phyloP scores from a whole-genome alignment of 2,329 filamentous ascomycete genomes.

The Ceratocystis colombiana region DNA sequence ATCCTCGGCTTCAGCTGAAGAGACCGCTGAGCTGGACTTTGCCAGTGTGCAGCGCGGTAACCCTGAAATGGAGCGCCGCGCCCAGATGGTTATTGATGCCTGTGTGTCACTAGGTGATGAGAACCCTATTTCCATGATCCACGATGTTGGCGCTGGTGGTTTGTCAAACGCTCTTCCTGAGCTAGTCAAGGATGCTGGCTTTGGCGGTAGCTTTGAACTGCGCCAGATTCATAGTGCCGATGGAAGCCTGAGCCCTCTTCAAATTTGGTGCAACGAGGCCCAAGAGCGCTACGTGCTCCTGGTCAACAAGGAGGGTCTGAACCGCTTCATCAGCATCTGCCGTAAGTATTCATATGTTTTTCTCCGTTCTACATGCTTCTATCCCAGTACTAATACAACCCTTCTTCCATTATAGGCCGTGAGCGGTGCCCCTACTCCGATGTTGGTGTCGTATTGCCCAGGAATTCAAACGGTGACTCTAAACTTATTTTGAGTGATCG shows the following conservation, averaged over 20 bases:
- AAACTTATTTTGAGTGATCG: constrained; percentile 72
- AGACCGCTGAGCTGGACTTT: constrained; percentile 87
- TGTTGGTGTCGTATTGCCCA: constrained; percentile 64
- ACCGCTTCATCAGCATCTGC: constrained; percentile 60
- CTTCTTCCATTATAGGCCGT: constrained; percentile 42
- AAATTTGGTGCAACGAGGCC: constrained; percentile 97
- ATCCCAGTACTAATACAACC: constrained; percentile 24
- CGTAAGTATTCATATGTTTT: constrained; percentile 33
- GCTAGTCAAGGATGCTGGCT: constrained; percentile 80
- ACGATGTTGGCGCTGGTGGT: constrained; percentile 92
- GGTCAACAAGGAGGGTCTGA: constrained; percentile 69
- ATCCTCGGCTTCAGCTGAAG: constrained; percentile 77
- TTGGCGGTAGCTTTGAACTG: constrained; percentile 87
- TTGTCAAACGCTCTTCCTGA: constrained; percentile 62
- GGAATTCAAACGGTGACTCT: constrained; percentile 52
- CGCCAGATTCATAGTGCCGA: constrained; percentile 87
- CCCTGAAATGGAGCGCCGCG: constrained; percentile 87
- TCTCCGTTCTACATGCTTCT: constrained; percentile 4
- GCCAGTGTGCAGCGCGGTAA: constrained; percentile 96
- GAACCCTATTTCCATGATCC: constrained; percentile 92
- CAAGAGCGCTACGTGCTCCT: constrained; percentile 94
- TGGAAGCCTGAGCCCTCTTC: constrained; percentile 82
- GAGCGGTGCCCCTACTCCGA: constrained; percentile 90
- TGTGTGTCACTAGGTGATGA: constrained; percentile 74
- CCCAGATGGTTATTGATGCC: constrained; percentile 96